phyloP scores from a whole-genome alignment of 768 basidiomycete species.

The Lentinula boryana region DNA sequence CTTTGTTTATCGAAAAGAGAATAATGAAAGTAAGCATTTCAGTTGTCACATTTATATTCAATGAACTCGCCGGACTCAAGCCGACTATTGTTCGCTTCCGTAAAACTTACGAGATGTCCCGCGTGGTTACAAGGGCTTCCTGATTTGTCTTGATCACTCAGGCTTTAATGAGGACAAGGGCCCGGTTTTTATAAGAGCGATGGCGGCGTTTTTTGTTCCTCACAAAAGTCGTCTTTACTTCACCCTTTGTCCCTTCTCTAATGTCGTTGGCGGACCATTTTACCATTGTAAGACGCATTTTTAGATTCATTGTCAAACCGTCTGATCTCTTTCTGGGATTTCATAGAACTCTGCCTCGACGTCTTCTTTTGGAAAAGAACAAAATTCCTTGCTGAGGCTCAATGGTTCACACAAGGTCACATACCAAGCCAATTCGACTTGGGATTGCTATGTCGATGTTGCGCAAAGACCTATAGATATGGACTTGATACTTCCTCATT shows the following conservation, averaged over 20 bases:
- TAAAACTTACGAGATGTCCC: neutral
- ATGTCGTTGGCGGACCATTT: constrained; percentile 4
- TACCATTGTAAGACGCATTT: neutral
- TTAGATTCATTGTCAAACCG: neutral
- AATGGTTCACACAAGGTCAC: constrained; percentile 58
- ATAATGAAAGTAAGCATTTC: neutral
- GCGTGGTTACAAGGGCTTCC: neutral
- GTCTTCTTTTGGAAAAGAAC: constrained; percentile 6
- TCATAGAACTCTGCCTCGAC: constrained; percentile 5
- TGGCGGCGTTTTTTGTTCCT: neutral
- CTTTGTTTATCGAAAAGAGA: neutral
- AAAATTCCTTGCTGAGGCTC: constrained; percentile 15
- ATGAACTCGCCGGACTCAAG: neutral
- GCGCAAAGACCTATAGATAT: constrained; percentile 51
- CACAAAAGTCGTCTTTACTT: neutral
- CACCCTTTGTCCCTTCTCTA: neutral
- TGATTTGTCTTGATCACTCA: neutral
- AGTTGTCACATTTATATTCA: neutral
- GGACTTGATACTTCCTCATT: constrained; percentile 69
- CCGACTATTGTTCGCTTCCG: neutral
- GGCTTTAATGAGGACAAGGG: neutral
- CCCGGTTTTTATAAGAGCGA: neutral
- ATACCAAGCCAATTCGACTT: constrained; percentile 52
- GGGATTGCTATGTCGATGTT: constrained; percentile 61
- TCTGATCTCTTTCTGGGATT: neutral